A percentile compares a stretch with the other conserved stretches of the same genome.
Evolutionary conservation across 352 stramenopile genomes (phyloP).

Genomic region (Peronosclerospora sorghi): DNA sequence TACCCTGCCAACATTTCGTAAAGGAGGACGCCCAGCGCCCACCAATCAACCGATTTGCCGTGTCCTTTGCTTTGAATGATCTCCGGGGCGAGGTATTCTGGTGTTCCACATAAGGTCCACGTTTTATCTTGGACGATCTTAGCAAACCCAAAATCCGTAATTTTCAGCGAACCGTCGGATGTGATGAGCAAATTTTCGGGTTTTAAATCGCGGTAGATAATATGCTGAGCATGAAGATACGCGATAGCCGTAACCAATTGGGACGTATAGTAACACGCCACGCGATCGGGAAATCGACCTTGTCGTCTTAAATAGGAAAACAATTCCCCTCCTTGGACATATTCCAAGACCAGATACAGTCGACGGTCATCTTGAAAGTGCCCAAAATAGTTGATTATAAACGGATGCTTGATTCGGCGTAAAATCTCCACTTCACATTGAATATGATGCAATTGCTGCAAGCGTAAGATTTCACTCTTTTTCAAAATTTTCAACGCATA

Average conservation of each 20-base stretch:
- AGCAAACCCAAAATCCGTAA: conserved; percentile 90
- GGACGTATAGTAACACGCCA: conserved; percentile 83
- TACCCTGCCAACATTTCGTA: conserved; percentile 89
- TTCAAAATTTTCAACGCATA: conserved; percentile 89
- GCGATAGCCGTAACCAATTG: conserved; percentile 83
- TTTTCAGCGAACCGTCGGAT: conserved; percentile 82
- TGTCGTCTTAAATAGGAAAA: conserved; percentile 86
- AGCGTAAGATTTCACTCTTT: conserved; percentile 83
- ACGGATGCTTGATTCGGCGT: conserved; percentile 78
- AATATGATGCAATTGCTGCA: conserved; percentile 87
- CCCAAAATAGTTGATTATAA: conserved; percentile 81
- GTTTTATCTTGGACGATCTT: conserved; percentile 87
- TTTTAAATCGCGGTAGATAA: conserved; percentile 91
- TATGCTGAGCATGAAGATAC: conserved; percentile 86
- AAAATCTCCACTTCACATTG: conserved; percentile 88
- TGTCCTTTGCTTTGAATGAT: conserved; percentile 89
- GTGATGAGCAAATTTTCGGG: conserved; percentile 90
- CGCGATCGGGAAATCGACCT: conserved; percentile 65
- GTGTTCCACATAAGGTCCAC: conserved; percentile 89
- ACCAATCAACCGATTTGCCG: conserved; percentile 87
- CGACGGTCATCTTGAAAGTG: conserved; percentile 86
- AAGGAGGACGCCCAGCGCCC: conserved; percentile 85
- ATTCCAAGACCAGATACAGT: conserved; percentile 88
- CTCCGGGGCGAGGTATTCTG: conserved; percentile 89
- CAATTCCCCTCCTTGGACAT: conserved; percentile 87